Evolutionary conservation across 305 asterid genomes (phyloP).

Genomic region (Coffea humblotiana): DNA sequence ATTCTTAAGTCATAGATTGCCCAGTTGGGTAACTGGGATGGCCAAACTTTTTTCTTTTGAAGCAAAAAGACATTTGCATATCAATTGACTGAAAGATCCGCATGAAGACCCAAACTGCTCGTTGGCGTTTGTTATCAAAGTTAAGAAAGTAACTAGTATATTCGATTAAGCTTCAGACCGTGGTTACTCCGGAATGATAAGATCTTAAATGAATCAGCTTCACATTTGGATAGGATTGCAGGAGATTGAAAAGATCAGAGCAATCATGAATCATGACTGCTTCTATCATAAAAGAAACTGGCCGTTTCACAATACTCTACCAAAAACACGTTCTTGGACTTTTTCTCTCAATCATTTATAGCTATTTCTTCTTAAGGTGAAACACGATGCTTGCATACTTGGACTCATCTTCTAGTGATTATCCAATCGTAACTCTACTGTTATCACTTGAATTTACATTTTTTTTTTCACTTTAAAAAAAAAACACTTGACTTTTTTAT

Average conservation of each 20-base stretch:
- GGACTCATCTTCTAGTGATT: not conserved
- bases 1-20: too few species aligned
- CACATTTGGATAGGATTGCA: not conserved
- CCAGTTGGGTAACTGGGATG: not conserved
- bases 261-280: not conserved
- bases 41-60: too few species aligned
- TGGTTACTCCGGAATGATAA: not conserved
- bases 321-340: conserved; percentile 11
- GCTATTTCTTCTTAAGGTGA: conserved; percentile 9
- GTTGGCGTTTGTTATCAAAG: not conserved
- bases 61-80: too few species aligned
- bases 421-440: not conserved
- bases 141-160: not conserved
- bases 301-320: not conserved
- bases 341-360: not conserved
- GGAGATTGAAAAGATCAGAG: not conserved
- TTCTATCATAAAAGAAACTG: not conserved
- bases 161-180: not conserved
- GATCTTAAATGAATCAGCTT: not conserved
- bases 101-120: not conserved
- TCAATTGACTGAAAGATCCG: too few species aligned
- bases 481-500: too few species aligned
- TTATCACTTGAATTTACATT: not conserved
- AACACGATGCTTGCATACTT: not conserved
- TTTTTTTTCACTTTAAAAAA: too few species aligned